These are phyloP conservation scores for Cyberlindnera veronae DNA, from an alignment of 805 yeast genomes.

Conservation along the genomic window DNA sequence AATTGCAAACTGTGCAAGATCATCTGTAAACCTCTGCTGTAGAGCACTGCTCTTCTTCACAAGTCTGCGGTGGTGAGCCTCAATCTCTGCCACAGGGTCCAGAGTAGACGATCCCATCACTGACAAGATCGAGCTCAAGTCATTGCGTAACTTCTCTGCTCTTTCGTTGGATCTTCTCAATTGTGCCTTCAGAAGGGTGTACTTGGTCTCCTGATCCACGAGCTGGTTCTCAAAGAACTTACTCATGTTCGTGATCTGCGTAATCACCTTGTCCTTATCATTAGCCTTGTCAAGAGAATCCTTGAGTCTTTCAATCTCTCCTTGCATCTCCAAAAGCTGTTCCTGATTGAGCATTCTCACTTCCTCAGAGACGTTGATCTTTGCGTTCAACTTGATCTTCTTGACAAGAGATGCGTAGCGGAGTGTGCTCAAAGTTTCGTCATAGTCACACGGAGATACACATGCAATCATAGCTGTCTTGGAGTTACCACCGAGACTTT, in stretches of 20 bases:
- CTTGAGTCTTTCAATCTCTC: constrained; percentile 20
- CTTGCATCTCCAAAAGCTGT: constrained; percentile 16
- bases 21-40: neutral
- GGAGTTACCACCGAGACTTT: constrained; percentile 80
- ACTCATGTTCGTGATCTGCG: constrained; percentile 22
- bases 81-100: constrained; percentile 2
- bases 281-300: constrained; percentile 18
- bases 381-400: constrained; percentile 60
- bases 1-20: constrained; percentile 2
- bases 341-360: constrained; percentile 10
- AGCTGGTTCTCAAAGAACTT: constrained; percentile 27
- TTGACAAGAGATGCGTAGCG: constrained; percentile 79
- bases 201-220: constrained; percentile 27
- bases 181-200: constrained; percentile 18
- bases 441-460: constrained; percentile 74
- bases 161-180: constrained; percentile 3
- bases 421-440: constrained; percentile 71
- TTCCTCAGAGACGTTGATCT: constrained; percentile 33
- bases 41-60: constrained; percentile 2
- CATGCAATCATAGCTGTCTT: constrained; percentile 88
- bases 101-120: neutral
- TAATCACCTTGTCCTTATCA: constrained; percentile 21
- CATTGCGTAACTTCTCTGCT: constrained; percentile 1
- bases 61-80: neutral
- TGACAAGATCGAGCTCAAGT: constrained; percentile 7